Evolutionary conservation across 2,329 filamentous ascomycete genomes (phyloP), one percentile per base, ranked within the genome.

Genomic region (Clarireedia hainanense): DNA sequence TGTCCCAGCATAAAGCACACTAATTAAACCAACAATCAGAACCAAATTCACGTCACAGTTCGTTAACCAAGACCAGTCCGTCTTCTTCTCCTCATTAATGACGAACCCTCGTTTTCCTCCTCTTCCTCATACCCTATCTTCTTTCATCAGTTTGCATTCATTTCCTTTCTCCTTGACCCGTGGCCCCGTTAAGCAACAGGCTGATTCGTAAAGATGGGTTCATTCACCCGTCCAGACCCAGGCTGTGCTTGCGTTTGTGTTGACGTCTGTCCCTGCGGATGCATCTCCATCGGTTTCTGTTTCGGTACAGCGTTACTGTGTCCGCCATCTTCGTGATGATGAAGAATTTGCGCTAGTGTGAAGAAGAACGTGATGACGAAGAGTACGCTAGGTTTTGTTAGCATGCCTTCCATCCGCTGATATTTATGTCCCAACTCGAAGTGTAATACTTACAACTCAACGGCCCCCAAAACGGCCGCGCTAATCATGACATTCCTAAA

Each of bases 401-500:
- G 52, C 7, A 15, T 1, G 5, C 7, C 6, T 5, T 17, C 12
- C 5, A 5, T 9, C 2, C 20, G 10, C 4, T 4, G 1, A 5
- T 10, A 5, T n/a, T 10, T 0, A 30, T 4, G 4, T 5, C 15
- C 14, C 5, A 6, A 15, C 0, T 3, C 5, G 10, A 17, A 2
- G 17, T 6, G 2, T 15, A 24, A 37, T 36, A 37, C 54, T 40
- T n/a, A 56, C 54, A 56, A 56, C 47, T 56, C 49, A n/a, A 52
- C 15, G 3, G 54, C 54, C 3, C 49, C 49, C 3, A 56, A 47
- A 1, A 52, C 50, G 3, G 50, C 24, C 5, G 50, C 54, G 6
- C 30, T 34, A 15, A 52, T 56, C 45, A 42, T 52, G 2, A 52
- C 50, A 2, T 14, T n/a, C 4, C 54, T n/a, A 20, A 40, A 56